Percentiles rank a stretch among this genome's conserved stretches.
Evolutionary conservation across 2,329 filamentous ascomycete species (phyloP).

Genomic region (Trichoderma sp.): DNA sequence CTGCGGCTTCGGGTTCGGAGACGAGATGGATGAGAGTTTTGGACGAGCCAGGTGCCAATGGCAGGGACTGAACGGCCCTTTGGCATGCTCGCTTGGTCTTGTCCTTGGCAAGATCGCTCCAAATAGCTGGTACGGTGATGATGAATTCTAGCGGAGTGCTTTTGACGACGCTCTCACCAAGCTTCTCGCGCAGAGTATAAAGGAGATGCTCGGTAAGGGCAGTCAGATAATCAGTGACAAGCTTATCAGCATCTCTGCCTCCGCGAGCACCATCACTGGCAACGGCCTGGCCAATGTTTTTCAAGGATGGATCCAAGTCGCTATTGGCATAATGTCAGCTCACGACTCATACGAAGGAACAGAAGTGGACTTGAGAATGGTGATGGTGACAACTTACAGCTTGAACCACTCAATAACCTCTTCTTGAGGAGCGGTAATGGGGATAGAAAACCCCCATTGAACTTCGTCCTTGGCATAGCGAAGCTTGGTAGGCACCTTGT

Average conservation of each 20-base stretch:
- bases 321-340: conserved; percentile 23
- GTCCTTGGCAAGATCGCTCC: conserved; percentile 52
- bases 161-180: conserved; percentile 42
- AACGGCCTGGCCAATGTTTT: conserved; percentile 33
- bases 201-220: conserved; percentile 45
- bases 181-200: conserved; percentile 41
- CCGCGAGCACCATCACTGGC: conserved; percentile 28
- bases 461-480: conserved; percentile 37
- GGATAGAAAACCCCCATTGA: conserved; percentile 49
- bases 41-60: conserved; percentile 18
- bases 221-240: conserved; percentile 48
- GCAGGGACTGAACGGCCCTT: conserved; percentile 33
- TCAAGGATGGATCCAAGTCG: conserved; percentile 39
- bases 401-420: conserved; percentile 49
- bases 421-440: conserved; percentile 37
- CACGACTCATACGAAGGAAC: background rate
- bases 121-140: conserved; percentile 55
- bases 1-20: conserved; percentile 51
- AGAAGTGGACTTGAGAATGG: background rate
- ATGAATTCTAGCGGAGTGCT: conserved; percentile 48
- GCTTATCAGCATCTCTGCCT: conserved; percentile 38
- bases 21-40: conserved; percentile 40
- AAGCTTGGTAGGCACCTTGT: conserved; percentile 48
- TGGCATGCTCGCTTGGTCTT: conserved; percentile 46
- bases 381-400: conserved; percentile 36